Percentiles rank a stretch among this genome's conserved stretches.
phyloP scores from a whole-genome alignment of 2,329 filamentous ascomycete species.

The Pseudogymnoascus sp. region DNA sequence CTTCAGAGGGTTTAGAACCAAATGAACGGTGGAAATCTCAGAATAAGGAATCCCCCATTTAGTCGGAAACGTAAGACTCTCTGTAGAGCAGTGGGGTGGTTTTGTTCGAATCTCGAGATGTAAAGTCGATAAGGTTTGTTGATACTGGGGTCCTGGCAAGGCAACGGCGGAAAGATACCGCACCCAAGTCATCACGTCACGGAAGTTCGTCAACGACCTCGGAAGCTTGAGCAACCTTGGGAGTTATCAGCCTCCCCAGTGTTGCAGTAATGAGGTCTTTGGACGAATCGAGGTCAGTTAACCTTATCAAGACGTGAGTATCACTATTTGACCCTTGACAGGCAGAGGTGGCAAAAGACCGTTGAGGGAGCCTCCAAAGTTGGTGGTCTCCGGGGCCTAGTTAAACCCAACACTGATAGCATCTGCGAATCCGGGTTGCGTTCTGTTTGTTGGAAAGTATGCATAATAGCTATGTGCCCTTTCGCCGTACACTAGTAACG shows the following conservation, averaged over 20 bases:
- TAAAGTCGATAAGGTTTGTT: neutral
- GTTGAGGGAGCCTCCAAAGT: conserved; percentile 49
- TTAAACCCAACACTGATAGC: conserved; percentile 50
- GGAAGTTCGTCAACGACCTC: neutral
- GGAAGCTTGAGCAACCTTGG: conserved; percentile 7
- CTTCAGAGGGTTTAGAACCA: conserved; percentile 18
- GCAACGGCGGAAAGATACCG: neutral
- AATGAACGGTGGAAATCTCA: neutral
- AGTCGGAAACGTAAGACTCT: neutral
- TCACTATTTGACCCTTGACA: conserved; percentile 28
- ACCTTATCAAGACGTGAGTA: neutral
- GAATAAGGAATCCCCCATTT: neutral
- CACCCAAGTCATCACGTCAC: conserved; percentile 6
- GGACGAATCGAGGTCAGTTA: conserved; percentile 43
- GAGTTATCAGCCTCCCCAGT: conserved; percentile 1
- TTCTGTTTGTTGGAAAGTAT: conserved; percentile 87
- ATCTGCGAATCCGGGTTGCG: conserved; percentile 66
- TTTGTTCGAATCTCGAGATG: neutral
- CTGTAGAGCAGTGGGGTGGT: neutral
- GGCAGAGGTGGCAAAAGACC: conserved; percentile 60
- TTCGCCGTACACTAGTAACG: conserved; percentile 11
- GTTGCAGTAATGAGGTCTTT: conserved; percentile 42
- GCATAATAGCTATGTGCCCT: neutral
- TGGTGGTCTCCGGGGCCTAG: conserved; percentile 54
- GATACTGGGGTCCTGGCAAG: neutral